phyloP scores from a whole-genome alignment of 2,329 filamentous ascomycete species.

The Leptosphaerulina australis region DNA sequence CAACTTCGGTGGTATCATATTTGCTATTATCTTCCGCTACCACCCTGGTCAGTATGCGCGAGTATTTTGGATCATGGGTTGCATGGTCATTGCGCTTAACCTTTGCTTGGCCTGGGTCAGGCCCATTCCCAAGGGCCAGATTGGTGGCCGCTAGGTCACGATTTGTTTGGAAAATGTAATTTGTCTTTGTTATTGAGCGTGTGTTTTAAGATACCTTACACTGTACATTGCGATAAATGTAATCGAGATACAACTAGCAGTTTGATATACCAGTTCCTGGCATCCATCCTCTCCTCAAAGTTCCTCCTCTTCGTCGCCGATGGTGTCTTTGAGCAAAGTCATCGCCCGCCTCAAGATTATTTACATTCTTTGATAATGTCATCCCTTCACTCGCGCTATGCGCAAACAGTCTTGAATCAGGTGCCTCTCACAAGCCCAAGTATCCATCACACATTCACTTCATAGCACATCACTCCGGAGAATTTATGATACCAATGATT shows the following conservation, averaged over 20 bases:
- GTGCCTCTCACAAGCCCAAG: too few species aligned
- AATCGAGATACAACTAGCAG: background rate
- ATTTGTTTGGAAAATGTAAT: background rate
- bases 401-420: too few species aligned
- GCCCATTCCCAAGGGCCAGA: conserved; percentile 61
- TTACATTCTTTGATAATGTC: too few species aligned
- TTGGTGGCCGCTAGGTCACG: conserved; percentile 50
- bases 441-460: too few species aligned
- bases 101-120: conserved; percentile 68
- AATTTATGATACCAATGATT: too few species aligned
- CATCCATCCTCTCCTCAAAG: too few species aligned
- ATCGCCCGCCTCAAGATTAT: too few species aligned
- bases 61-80: conserved; percentile 81
- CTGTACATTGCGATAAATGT: conserved; percentile 1
- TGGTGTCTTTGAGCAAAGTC: too few species aligned
- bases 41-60: conserved; percentile 69
- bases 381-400: too few species aligned
- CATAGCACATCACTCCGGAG: too few species aligned
- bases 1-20: conserved; percentile 84
- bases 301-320: too few species aligned
- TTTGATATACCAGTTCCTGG: background rate
- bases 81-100: conserved; percentile 74
- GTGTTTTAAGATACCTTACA: conserved; percentile 17
- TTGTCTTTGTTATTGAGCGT: conserved; percentile 11
- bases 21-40: conserved; percentile 83